These are phyloP conservation scores for Spiromastix sp. DNA, from an alignment of 2,329 filamentous ascomycete species.

Conservation along the genomic window DNA sequence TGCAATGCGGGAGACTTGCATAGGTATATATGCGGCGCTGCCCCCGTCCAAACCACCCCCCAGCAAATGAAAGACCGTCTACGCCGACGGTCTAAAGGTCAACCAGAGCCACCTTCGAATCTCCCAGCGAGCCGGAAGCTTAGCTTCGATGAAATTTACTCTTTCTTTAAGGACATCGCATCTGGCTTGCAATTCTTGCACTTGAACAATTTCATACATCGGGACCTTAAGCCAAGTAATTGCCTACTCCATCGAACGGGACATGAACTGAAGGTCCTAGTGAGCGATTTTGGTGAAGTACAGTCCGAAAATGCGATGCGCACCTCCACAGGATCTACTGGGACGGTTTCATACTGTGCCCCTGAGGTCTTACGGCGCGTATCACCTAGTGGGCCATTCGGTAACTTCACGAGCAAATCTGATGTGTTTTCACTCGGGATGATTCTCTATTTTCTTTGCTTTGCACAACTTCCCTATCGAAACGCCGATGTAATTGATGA, in stretches of 20 bases:
- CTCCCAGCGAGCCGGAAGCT: constrained; percentile 45
- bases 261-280: constrained; percentile 64
- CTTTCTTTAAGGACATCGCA: constrained; percentile 90
- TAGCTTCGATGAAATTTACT: constrained; percentile 87
- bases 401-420: constrained; percentile 93
- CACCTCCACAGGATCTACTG: constrained; percentile 86
- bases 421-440: constrained; percentile 98
- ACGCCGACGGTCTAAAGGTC: constrained; percentile 69
- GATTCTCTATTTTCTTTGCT: constrained; percentile 98
- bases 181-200: constrained; percentile 86
- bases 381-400: constrained; percentile 56
- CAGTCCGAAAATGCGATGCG: constrained; percentile 71
- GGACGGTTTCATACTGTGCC: constrained; percentile 94
- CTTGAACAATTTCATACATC: constrained; percentile 83
- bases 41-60: constrained; percentile 53
- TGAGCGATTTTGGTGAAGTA: constrained; percentile 97
- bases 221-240: constrained; percentile 92
- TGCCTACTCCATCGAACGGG: constrained; percentile 76
- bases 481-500: constrained; percentile 79
- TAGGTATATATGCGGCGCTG: constrained; percentile 67
- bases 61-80: constrained; percentile 84
- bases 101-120: constrained; percentile 53
- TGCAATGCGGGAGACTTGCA: constrained; percentile 91
- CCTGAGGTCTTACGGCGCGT: constrained; percentile 75
- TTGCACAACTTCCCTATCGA: constrained; percentile 74